phyloP scores from a whole-genome alignment of 208 protist species.

The Trypanosoma avium region DNA sequence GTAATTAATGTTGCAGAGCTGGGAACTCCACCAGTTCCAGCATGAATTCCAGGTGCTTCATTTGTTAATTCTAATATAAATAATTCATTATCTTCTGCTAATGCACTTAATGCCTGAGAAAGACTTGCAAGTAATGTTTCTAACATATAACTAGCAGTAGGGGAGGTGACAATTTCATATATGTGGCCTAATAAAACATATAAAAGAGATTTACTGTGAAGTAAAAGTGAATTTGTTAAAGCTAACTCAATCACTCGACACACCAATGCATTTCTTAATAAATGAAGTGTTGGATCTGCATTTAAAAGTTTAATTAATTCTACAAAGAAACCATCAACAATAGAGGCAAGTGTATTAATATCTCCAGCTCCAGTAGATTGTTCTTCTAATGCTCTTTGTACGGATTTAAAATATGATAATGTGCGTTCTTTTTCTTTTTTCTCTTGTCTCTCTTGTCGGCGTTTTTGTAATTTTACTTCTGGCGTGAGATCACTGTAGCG shows the following conservation, averaged over 20 bases:
- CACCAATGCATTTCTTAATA: conserved; percentile 76
- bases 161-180: conserved; percentile 60
- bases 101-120: conserved; percentile 57
- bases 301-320: conserved; percentile 84
- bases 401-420: conserved; percentile 81
- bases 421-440: conserved; percentile 90
- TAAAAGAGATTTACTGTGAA: conserved; percentile 85
- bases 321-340: conserved; percentile 89
- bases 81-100: conserved; percentile 17
- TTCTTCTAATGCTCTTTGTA: conserved; percentile 70
- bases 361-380: conserved; percentile 51
- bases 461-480: conserved; percentile 60
- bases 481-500: conserved; percentile 80
- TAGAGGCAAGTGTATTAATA: conserved; percentile 44
- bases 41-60: conserved; percentile 56
- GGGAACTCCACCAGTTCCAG: conserved; percentile 75
- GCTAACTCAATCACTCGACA: conserved; percentile 87
- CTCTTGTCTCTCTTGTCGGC: conserved; percentile 71
- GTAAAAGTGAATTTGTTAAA: conserved; percentile 62
- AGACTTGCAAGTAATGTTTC: conserved; percentile 77
- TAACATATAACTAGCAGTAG: conserved; percentile 83
- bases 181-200: conserved; percentile 84
- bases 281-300: conserved; percentile 64
- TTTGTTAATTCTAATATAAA: conserved; percentile 62
- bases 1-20: conserved; percentile 75